A percentile compares a stretch with the other conserved stretches of the same genome.
phyloP scores from a whole-genome alignment of 2,329 filamentous ascomycete genomes.

The Alternaria conjuncta region DNA sequence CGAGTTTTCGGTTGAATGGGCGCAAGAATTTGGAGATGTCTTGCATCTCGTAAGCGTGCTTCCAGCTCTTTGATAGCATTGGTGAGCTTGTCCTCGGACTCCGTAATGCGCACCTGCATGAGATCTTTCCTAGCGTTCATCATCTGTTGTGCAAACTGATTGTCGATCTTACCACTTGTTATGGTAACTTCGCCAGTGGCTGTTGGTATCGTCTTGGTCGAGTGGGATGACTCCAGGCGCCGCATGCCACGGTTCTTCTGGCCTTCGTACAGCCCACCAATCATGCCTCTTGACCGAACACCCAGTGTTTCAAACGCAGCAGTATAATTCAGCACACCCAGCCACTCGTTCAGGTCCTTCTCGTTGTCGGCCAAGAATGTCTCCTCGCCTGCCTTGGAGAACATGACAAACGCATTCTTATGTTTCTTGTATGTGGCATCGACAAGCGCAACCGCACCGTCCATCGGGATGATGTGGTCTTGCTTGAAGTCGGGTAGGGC shows the following conservation, averaged over 20 bases:
- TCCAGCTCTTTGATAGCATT: conserved; percentile 79
- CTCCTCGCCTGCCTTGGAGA: conserved; percentile 83
- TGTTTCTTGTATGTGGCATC: conserved; percentile 92
- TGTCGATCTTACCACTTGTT: conserved; percentile 75
- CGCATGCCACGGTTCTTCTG: conserved; percentile 76
- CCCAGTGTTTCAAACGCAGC: conserved; percentile 92
- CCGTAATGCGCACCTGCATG: conserved; percentile 81
- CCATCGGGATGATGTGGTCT: conserved; percentile 90
- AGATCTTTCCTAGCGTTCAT: conserved; percentile 80
- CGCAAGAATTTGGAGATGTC: conserved; percentile 85
- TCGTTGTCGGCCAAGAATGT: conserved; percentile 90
- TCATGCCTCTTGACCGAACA: conserved; percentile 85
- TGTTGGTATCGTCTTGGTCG: conserved; percentile 68
- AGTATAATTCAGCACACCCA: conserved; percentile 94
- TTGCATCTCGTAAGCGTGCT: conserved; percentile 81
- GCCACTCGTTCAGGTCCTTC: conserved; percentile 93
- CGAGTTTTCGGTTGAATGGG: conserved; percentile 90
- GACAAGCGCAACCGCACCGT: conserved; percentile 86
- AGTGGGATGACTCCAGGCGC: conserved; percentile 67
- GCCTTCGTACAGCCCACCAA: conserved; percentile 84
- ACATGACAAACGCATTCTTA: conserved; percentile 92
- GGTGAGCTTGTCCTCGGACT: conserved; percentile 80
- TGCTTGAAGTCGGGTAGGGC: conserved; percentile 92
- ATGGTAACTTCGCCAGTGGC: conserved; percentile 76
- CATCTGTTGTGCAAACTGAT: conserved; percentile 85